Evolutionary conservation across 2,329 filamentous ascomycete species (phyloP).

Genomic region (Epichloe coenophiala): DNA sequence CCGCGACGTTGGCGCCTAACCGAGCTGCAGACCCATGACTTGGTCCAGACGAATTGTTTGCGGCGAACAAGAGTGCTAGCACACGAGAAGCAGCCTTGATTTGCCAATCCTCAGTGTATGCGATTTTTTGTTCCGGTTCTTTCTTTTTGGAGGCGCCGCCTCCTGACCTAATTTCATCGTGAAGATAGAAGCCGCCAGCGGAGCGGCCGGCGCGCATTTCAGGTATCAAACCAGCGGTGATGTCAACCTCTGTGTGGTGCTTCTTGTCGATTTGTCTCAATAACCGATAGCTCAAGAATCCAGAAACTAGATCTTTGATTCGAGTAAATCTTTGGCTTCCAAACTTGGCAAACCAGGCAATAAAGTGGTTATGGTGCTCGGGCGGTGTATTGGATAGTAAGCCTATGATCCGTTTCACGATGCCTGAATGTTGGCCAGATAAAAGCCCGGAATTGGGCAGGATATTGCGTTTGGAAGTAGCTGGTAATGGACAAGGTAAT

Average conservation of each 20-base stretch:
- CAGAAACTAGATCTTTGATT: constrained; percentile 62
- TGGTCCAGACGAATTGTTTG: constrained; percentile 48
- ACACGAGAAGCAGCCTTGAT: constrained; percentile 68
- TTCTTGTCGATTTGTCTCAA: constrained; percentile 57
- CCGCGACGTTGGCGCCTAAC: constrained; percentile 7
- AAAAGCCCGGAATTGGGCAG: constrained; percentile 26
- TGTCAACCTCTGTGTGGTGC: constrained; percentile 43
- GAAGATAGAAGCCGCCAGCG: constrained; percentile 47
- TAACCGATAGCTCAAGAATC: constrained; percentile 72
- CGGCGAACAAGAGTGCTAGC: constrained; percentile 68
- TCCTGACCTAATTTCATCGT: constrained; percentile 56
- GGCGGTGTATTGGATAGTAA: constrained; percentile 63
- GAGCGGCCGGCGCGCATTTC: constrained; percentile 54
- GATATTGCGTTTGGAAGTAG: background rate
- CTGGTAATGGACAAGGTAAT: background rate
- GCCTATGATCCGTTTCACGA: constrained; percentile 75
- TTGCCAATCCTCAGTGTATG: constrained; percentile 81
- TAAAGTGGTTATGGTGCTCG: constrained; percentile 62
- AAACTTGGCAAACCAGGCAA: constrained; percentile 65
- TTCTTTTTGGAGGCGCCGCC: constrained; percentile 36
- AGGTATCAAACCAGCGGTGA: constrained; percentile 57
- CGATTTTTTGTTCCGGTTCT: constrained; percentile 39
- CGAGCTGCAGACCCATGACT: constrained; percentile 19
- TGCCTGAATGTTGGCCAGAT: constrained; percentile 61
- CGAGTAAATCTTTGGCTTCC: constrained; percentile 54